Evolutionary conservation across 1,284 basidiomycete species (phyloP).

Genomic region (Vanrija humicola): DNA sequence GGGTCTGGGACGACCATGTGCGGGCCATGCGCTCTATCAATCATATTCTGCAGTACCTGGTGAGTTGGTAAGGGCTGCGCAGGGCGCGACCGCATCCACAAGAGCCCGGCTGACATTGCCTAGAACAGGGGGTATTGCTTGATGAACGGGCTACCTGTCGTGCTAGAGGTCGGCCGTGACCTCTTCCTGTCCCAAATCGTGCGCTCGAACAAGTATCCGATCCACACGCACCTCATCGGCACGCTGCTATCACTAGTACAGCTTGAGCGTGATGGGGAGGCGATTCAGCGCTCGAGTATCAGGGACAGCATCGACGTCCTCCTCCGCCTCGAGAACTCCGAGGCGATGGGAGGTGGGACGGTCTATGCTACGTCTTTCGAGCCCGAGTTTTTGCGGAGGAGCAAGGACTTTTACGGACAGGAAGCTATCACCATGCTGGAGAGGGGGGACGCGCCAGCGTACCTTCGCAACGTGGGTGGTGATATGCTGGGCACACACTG

Average conservation of each 20-base stretch:
- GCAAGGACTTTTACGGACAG: slow-evolving; percentile 70
- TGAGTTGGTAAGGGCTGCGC: slow-evolving; percentile 46
- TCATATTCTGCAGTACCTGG: slow-evolving; percentile 95
- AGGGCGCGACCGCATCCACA: too few species aligned
- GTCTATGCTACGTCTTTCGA: slow-evolving; percentile 87
- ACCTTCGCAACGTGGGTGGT: slow-evolving; percentile 66
- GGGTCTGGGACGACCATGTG: slow-evolving; percentile 92
- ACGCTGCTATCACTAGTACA: slow-evolving; percentile 83
- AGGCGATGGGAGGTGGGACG: slow-evolving; percentile 51
- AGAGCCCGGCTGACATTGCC: not conserved
- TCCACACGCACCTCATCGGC: slow-evolving; percentile 74
- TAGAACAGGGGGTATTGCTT: slow-evolving; percentile 86
- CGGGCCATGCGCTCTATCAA: slow-evolving; percentile 84
- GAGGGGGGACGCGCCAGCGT: slow-evolving; percentile 75
- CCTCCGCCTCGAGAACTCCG: slow-evolving; percentile 49
- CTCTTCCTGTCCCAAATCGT: slow-evolving; percentile 85
- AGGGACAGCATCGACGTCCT: slow-evolving; percentile 88
- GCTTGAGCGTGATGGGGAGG: slow-evolving; percentile 85
- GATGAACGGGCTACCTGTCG: slow-evolving; percentile 66
- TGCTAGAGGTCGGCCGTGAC: slow-evolving; percentile 75
- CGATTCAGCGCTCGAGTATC: slow-evolving; percentile 85
- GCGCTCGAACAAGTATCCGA: slow-evolving; percentile 59
- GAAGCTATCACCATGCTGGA: slow-evolving; percentile 72
- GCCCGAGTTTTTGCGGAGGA: slow-evolving; percentile 73
- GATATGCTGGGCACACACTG: not conserved